Base-by-base conservation (phyloP, 805 yeast genomes). In the Yarrowia alimentaria region DNA sequence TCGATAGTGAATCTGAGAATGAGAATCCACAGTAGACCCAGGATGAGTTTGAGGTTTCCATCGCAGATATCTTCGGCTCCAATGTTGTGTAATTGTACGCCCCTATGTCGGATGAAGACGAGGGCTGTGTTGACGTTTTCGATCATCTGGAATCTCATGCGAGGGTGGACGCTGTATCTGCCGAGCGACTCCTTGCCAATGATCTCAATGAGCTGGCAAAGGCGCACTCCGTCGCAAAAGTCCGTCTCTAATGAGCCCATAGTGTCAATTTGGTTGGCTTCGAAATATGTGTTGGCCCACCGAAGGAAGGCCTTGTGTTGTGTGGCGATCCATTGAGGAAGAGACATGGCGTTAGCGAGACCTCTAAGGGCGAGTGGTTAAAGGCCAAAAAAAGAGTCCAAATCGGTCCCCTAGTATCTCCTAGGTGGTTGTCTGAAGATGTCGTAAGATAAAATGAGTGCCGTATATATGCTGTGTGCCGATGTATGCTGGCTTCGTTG, bases 31-130 rank as follows among this genome's bases (percentile, higher is more conserved):
- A 90, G 83, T 57, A 90, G 74, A 52, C 98, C 98, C 57, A 91
- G 70, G 53, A 90, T 85, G 65, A 90, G 77, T 68, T 90, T 96
- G 64, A 88, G 94, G 60, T 85, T 90, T 60, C 97, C 97, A 62
- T 89, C 97, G 56, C 87, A 83, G 50, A 90, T 86, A 66, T 89
- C 96, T 65, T 89, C 96, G 12, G 97, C 69, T 3, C 72, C 72
- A 25, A 68, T 66, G 53, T 66, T 64, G 53, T 65, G 58, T 24
- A 68, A 56, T 48, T 59, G 62, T n/a, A 68, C 62, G 3, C 68
- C 69, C 16, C 68, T 47, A 14, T 62, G 62, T 47, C 64, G 60
- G 43, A 68, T 65, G 34, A 61, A 66, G 9, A 64, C 69, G 24
- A 68, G 56, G 1, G 72, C 72, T 8, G 60, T 58, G 51, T 65